Conservation (phyloP, 768 basidiomycete species). For the Collybiopsis confluens region DNA sequence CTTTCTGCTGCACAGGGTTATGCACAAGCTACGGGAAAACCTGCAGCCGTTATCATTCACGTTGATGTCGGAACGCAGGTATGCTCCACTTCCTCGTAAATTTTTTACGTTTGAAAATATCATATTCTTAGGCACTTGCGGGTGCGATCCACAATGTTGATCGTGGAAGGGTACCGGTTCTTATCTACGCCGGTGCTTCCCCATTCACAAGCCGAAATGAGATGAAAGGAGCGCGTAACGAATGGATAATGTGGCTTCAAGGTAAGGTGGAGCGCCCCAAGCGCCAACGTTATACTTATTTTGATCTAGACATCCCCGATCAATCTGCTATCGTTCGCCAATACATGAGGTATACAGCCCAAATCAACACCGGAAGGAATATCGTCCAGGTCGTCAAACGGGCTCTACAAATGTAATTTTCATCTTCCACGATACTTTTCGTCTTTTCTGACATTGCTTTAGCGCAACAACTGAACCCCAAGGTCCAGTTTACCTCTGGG, state of each 20-base stretch:
- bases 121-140: constrained; percentile 46
- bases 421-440: neutral
- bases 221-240: constrained; percentile 60
- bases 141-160: constrained; percentile 74
- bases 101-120: neutral
- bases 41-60: constrained; percentile 71
- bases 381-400: constrained; percentile 49
- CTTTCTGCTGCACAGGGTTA: constrained; percentile 71
- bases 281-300: neutral
- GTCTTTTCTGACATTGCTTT: neutral
- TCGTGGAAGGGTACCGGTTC: constrained; percentile 51
- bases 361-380: constrained; percentile 53
- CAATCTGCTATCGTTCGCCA: constrained; percentile 68
- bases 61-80: constrained; percentile 72
- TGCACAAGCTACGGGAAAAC: constrained; percentile 58
- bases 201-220: constrained; percentile 56
- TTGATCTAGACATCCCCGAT: constrained; percentile 58
- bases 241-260: constrained; percentile 74
- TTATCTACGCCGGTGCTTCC: constrained; percentile 71
- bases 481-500: constrained; percentile 75
- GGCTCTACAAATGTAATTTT: constrained; percentile 57
- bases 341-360: constrained; percentile 66
- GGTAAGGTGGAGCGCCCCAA: constrained; percentile 28
- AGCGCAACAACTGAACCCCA: constrained; percentile 69
- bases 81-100: constrained; percentile 8